Base-by-base conservation (phyloP, 345 rosid genomes). In the Barbarea vulgaris region DNA sequence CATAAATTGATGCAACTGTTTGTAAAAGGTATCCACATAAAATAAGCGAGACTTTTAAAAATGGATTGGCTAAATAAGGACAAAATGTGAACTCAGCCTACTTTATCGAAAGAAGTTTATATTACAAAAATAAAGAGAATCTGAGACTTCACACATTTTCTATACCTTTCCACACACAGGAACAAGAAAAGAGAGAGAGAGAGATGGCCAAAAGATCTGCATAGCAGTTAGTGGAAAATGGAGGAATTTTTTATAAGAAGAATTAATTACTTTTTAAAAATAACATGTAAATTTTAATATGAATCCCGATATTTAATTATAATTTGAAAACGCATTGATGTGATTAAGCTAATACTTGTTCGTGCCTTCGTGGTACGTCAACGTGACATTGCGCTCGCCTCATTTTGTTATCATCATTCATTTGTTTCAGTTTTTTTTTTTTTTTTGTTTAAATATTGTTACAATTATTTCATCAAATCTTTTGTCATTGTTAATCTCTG, bases 131-230 rank as follows among this genome's bases (percentile, higher is more conserved):
- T 2, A 57, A 58, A 60, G 46, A 19, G 67, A 58, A 25, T 13
- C 4, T 59, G 25, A 51, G 56, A 52, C 30, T 76, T 69, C 64
- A 69, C 70, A 61, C 64, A 17, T 21, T 28, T 27, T 46, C 33
- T 57, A 33, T 42, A 66, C 51, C n/a, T 24, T 65, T 53, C 52
- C 7, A 48, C 42, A 24, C 30, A 30, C 33, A 30, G 11, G 41
- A 10, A 10, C 24, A 31, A 9, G 1, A 22, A 22, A 2, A 4
- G 2, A 12, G 11, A 47, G 3, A 44, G 27, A 46, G 5, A 58
- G 36, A 33, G 13, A n/a, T 21, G 55, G 34, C 21, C 75, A 47
- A 72, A 72, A 50, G 21, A 34, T 48, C 28, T 15, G 30, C 59
- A 60, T 22, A 58, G 27, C n/a, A 46, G 48, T 34, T 15, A 36